Evolutionary conservation across 2,329 filamentous ascomycete genomes (phyloP), one percentile per base, ranked within the genome.

Genomic region (Xylaria multiplex): DNA sequence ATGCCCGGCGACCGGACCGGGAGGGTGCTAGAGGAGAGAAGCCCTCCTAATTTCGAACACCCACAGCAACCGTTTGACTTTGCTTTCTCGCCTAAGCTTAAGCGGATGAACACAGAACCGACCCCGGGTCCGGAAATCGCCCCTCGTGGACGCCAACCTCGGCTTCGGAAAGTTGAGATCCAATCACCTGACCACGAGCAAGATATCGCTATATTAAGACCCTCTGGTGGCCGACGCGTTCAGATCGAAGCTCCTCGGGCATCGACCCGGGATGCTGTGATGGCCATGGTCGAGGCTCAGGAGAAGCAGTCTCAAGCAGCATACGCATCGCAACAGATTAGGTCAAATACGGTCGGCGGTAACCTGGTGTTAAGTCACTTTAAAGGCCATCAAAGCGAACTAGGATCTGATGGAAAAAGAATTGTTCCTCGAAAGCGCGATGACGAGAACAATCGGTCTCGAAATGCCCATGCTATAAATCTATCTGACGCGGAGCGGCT

Each of bases 241-340:
- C 70, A 72, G 40, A 62, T 66, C 11, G 60, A 70, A 9, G 56
- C 49, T 6, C 43, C 64, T 1, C 69, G 57, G 43, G 27, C 45
- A n/a, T 59, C 68, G 1, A 65, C 43, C 37, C 66, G 66, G 19
- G 73, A 76, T 49, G 19, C 53, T 42, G 59, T 69, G 14, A 67
- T 70, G 50, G 70, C 70, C n/a, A 69, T 62, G 58, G 63, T 67
- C 13, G 52, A 68, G 13, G 67, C 70, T 24, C 69, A 73, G 27
- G 74, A 75, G 42, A 72, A 45, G 16, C 74, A 68, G 46, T 60
- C 64, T 42, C 70, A 70, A 27, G 43, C 64, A 16, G 70, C 70
- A 11, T 65, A 72, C 16, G 19, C 50, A 40, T 59, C 67, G 22
- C 66, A 66, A 35, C 63, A 69, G 2, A 30, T 60, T 4, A 69